phyloP scores from a whole-genome alignment of 306 rosid species.

The Vigna radiata region DNA sequence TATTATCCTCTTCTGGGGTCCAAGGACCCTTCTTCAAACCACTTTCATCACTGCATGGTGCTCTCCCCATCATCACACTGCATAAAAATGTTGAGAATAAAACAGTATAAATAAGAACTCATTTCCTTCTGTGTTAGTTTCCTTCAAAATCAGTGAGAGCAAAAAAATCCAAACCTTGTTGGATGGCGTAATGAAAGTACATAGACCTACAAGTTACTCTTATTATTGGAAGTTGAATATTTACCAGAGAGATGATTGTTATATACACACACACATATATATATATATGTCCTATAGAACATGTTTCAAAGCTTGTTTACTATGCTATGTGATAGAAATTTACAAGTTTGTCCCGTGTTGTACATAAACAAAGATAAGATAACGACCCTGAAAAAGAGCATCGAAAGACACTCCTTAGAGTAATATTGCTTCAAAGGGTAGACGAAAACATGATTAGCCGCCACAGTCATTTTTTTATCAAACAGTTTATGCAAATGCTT shows the following conservation, averaged over 20 bases:
- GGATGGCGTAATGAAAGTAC: neutral
- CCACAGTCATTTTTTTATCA: neutral
- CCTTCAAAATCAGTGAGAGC: neutral
- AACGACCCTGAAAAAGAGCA: neutral
- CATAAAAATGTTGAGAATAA: slow-evolving; percentile 13
- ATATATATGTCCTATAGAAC: neutral
- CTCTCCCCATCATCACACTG: slow-evolving; percentile 51
- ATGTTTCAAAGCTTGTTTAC: slow-evolving; percentile 32
- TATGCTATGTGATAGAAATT: slow-evolving; percentile 19
- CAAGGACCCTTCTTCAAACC: slow-evolving; percentile 63
- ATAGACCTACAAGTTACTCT: neutral
- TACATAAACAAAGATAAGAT: slow-evolving; percentile 24
- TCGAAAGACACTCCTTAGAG: neutral
- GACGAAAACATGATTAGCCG: neutral
- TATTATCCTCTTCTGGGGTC: slow-evolving; percentile 60
- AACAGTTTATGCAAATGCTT: neutral
- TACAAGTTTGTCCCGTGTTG: slow-evolving; percentile 39
- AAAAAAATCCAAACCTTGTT: slow-evolving; percentile 43
- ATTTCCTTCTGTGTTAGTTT: neutral
- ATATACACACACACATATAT: neutral
- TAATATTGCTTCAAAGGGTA: slow-evolving; percentile 24
- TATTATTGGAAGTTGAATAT: neutral
- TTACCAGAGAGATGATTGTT: slow-evolving; percentile 27
- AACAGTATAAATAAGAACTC: neutral
- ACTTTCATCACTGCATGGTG: slow-evolving; percentile 43